Base-by-base conservation (phyloP, 306 rosid genomes). In the Acmispon strigosus region DNA sequence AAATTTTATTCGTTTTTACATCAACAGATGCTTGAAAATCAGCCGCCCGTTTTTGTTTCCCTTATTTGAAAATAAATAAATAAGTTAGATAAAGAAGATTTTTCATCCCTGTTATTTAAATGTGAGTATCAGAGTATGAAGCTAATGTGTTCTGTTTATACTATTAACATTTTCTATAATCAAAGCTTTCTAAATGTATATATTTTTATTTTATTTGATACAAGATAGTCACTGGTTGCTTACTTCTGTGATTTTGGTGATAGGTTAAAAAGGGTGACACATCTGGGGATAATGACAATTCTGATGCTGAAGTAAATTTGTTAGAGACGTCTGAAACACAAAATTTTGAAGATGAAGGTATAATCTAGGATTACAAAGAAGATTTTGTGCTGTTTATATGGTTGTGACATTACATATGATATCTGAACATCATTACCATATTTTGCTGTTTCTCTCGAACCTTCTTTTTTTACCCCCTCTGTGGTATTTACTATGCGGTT, bases 221-320 rank as follows among this genome's bases (percentile, higher is more conserved):
- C 22, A 51, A 69, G 56, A 39, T 62, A 77, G 65, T 42, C 17
- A 1, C 69, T 52, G 72, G 45, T 12, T 81, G 48, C 62, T 51
- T 16, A 62, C 69, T n/a, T 77, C 43, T 54, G 43, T 62, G 27
- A 22, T 85, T 78, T 70, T 57, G 50, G 12, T 67, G 27, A 72
- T 68, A 94, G 98, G 97, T 76, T 20, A 90, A 81, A 81, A 94
- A 80, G 80, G 75, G 67, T 68, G 97, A 88, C 19, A 72, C 27
- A 17, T 69, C 86, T 36, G 85, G 2, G 62, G 73, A 15, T 54
- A 48, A 37, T 58, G 80, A 79, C 62, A 49, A 67, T 72, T 29
- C 68, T 59, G 88, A 72, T 53, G 75, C 73, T 36, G 89, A 84
- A 67, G 8, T 56, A 51, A 87, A 86, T 69, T 50, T 65, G 5